Evolutionary conservation across 345 rosid genomes (phyloP), one percentile per base, ranked within the genome.

Genomic region (Hibiscus syriacus): DNA sequence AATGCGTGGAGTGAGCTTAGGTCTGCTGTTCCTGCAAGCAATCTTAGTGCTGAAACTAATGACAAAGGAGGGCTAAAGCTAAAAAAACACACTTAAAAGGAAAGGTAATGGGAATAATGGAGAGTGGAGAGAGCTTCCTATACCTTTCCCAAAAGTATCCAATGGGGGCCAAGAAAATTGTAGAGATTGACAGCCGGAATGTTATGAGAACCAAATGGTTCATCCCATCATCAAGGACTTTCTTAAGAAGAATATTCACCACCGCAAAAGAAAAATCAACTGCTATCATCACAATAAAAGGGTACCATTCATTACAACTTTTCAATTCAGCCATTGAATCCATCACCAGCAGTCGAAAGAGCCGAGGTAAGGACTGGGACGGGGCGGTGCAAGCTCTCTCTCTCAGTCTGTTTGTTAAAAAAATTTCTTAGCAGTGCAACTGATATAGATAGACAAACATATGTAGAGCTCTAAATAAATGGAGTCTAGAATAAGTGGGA

Each of bases 141-240:
- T 79, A 87, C 92, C 87, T 81, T 71, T 87, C 92, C 50, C 70
- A 55, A 66, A 87, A 81, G 80, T 77, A 82, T 26, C 81, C 83
- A 17, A 85, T 74, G 29, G 92, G 90, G 57, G 81, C 83, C 64
- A 87, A 78, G 82, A 81, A 83, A 71, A 79, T 27, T 46, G 89
- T 73, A 29, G 89, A 81, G 57, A 83, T 56, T 1, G 70, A 72
- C n/a, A 74, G 83, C 13, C 92, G 89, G 72, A 79, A 87, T 9
- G 92, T 82, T 81, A 87, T 69, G 32, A 87, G 74, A 34, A 87
- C 90, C 59, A 83, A 74, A 71, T 72, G 84, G 74, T 77, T 80
- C 45, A 73, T 77, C 32, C 92, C 92, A 38, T 66, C 73, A 23
- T 75, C 80, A 50, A 85, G 78, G 53, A 73, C 87, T 79, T 78